Percentiles rank a stretch among this genome's conserved stretches.
These are phyloP conservation scores for Prunus mongolica DNA, from an alignment of 306 rosid species.

Conservation along the genomic window DNA sequence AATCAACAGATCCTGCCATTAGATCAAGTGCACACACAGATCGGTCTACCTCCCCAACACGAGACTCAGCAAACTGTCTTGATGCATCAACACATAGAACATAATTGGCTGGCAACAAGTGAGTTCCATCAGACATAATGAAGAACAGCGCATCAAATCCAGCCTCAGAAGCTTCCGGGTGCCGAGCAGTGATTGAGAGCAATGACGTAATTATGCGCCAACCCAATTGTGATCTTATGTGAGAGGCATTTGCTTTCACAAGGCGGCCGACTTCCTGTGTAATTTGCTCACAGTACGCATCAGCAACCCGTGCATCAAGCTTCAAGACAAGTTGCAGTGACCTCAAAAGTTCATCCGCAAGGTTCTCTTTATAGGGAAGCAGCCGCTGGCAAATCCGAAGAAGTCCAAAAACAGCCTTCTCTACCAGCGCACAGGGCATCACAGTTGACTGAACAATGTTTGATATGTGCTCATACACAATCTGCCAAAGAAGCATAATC, in stretches of 20 bases:
- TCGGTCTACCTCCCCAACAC: constrained; percentile 85
- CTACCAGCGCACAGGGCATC: constrained; percentile 93
- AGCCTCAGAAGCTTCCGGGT: constrained; percentile 93
- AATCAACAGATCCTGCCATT: constrained; percentile 79
- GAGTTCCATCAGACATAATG: constrained; percentile 83
- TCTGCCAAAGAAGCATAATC: constrained; percentile 89
- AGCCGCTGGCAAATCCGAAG: constrained; percentile 92
- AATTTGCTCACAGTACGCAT: constrained; percentile 96
- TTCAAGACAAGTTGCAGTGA: constrained; percentile 89
- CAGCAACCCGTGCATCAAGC: constrained; percentile 98
- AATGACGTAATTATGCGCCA: constrained; percentile 91
- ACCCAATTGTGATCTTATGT: constrained; percentile 85
- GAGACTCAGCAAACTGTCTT: constrained; percentile 96
- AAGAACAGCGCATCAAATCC: constrained; percentile 88
- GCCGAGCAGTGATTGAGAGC: constrained; percentile 81
- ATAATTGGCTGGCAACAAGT: constrained; percentile 82
- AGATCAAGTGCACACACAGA: constrained; percentile 86
- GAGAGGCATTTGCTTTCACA: constrained; percentile 94
- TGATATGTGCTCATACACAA: constrained; percentile 91
- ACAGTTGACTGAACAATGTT: constrained; percentile 91
- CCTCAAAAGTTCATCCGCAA: constrained; percentile 93
- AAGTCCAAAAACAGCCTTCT: constrained; percentile 96
- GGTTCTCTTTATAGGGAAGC: constrained; percentile 94
- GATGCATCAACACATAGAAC: constrained; percentile 74
- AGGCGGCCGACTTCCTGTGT: constrained; percentile 92